Evolutionary conservation across 1,139 yeast species (phyloP), one percentile per base, ranked within the genome.

Genomic region (Geotrichum cucujoidarum): DNA sequence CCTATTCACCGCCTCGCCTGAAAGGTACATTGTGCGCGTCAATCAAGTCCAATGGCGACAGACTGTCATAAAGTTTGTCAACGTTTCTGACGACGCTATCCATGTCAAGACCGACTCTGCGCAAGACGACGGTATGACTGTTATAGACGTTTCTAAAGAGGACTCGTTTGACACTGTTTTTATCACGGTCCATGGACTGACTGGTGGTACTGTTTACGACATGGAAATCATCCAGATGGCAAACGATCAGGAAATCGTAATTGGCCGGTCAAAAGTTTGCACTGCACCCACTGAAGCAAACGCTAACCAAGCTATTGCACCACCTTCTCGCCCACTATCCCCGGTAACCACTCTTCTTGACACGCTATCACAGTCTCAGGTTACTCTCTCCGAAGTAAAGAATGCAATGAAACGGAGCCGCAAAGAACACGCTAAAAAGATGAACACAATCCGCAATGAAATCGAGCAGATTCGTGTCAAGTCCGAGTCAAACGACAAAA

Each of bases 21-120:
- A 53, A 38, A 55, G 52, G 4, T 53, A 63, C 27, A 46, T 56
- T 10, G 66, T 63, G 6, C 51, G 59, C 11, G 68, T 66, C 21
- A 66, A 66, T 38, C 67, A 67, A 2, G 65, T 66, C 25, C 59
- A 55, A 27, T 66, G 70, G 70, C 66, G 68, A 0, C 70, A 66
- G 62, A 64, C 10, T 55, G 65, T 16, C 48, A 60, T 29, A 59
- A 60, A 47, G 55, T 60, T 14, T 24, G 43, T 31, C 35, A 41
- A 39, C 32, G 40, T 45, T 13, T 25, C 14, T n/a, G 44, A 45
- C 2, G 53, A 50, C 20, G 45, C 45, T 24, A 55, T 53, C 24
- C 45, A 41, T 33, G 31, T 47, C 31, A 36, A 36, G 36, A 35
- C 40, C 1, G 42, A 39, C 14, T 33, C 39, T 3, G 51, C 45